Conservation (phyloP, 1,139 yeast genomes). For the Debaryomycetaceae sp. region DNA sequence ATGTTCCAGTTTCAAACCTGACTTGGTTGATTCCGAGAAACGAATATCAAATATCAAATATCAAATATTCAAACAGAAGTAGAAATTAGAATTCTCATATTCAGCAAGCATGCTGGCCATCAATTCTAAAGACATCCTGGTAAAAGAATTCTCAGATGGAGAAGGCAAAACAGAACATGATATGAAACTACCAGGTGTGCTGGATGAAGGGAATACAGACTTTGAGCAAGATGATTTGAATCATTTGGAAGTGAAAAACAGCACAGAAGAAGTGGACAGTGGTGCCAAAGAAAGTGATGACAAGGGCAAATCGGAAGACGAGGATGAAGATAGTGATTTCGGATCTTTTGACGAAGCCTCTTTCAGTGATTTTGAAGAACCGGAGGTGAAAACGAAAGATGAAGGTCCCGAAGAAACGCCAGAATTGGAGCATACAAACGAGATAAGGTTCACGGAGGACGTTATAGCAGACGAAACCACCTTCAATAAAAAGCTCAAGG, state of each 20-base stretch:
- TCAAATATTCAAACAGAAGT: neutral
- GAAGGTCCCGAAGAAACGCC: neutral
- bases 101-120: neutral
- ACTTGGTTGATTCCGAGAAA: too few species aligned
- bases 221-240: neutral
- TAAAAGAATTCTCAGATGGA: neutral
- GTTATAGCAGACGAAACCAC: slow-evolving; percentile 11
- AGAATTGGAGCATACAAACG: neutral
- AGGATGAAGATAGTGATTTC: slow-evolving; percentile 33
- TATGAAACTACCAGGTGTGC: neutral
- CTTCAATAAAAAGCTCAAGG: slow-evolving; percentile 14
- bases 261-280: neutral
- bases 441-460: slow-evolving; percentile 10
- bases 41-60: too few species aligned
- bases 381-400: slow-evolving; percentile 1
- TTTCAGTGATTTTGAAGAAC: slow-evolving; percentile 25
- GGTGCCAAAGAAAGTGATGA: neutral
- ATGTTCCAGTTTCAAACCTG: too few species aligned
- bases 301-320: slow-evolving; percentile 9
- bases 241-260: neutral
- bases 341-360: slow-evolving; percentile 45
- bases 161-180: neutral
- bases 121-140: neutral
- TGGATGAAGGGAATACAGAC: neutral
- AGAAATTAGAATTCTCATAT: neutral